phyloP scores from a whole-genome alignment of 108 stramenopile genomes.

The Skeletonema grethae region DNA sequence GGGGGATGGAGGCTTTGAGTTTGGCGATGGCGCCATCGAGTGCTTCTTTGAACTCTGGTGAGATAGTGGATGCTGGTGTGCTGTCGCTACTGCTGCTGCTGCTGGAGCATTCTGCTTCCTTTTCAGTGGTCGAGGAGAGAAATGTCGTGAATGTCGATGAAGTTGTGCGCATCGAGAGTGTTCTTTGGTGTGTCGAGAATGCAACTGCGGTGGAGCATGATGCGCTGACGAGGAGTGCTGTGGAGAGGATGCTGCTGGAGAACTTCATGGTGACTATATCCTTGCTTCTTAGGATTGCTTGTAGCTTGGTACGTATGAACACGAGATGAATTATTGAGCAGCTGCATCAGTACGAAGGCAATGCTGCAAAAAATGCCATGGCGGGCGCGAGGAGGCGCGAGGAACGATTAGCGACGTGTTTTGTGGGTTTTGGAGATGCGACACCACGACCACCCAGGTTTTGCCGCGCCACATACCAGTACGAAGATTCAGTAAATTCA shows the following conservation, averaged over 20 bases:
- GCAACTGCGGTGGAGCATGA: conserved; percentile 14
- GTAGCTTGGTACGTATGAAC: too few relatives aligned
- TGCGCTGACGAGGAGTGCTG: conserved; percentile 15
- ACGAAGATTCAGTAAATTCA: too few relatives aligned
- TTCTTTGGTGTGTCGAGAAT: conserved; percentile 1
- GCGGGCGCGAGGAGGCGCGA: too few relatives aligned
- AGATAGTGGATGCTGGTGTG: neutral
- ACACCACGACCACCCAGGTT: too few relatives aligned
- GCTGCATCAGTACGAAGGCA: neutral
- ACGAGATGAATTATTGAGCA: too few relatives aligned
- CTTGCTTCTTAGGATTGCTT: too few relatives aligned
- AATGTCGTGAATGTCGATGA: neutral
- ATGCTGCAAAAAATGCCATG: too few relatives aligned
- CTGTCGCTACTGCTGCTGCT: too few relatives aligned
- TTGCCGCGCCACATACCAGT: too few relatives aligned
- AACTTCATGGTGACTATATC: conserved; percentile 16
- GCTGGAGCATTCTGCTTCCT: neutral
- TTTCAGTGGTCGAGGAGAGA: conserved; percentile 34
- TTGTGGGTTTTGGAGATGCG: too few relatives aligned
- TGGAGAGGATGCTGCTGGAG: conserved; percentile 13
- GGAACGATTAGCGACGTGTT: too few relatives aligned
- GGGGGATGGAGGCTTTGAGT: conserved; percentile 18
- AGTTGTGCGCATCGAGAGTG: neutral
- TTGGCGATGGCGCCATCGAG: conserved; percentile 42
- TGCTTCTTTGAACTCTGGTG: conserved; percentile 61